Conservation (phyloP, 352 stramenopile species). For the Halophytophthora polymorphica region DNA sequence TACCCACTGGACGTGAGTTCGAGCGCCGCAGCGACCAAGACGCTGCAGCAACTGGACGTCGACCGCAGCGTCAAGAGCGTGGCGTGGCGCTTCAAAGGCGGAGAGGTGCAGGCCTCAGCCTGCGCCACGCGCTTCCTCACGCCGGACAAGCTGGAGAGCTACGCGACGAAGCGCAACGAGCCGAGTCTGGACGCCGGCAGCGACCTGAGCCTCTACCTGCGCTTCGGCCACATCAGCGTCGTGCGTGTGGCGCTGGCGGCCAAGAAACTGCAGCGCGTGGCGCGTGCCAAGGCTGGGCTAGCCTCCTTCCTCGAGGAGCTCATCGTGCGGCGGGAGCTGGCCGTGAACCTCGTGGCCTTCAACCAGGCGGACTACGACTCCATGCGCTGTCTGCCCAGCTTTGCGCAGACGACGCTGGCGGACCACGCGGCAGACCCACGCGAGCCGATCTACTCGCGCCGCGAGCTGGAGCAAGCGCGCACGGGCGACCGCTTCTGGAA, state of each 20-base stretch:
- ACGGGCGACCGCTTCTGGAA: conserved; percentile 99
- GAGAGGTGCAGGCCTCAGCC: conserved; percentile 55
- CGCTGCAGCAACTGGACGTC: conserved; percentile 55
- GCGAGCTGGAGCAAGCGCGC: conserved; percentile 89
- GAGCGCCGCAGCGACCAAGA: conserved; percentile 17
- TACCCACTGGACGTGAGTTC: conserved; percentile 44
- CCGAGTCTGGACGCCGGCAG: conserved; percentile 91
- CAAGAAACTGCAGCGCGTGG: conserved; percentile 67
- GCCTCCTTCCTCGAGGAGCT: conserved; percentile 97
- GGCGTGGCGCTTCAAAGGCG: conserved; percentile 54
- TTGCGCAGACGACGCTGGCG: conserved; percentile 91
- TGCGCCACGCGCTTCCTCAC: conserved; percentile 88
- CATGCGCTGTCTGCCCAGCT: conserved; percentile 85
- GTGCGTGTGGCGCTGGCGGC: conserved; percentile 61
- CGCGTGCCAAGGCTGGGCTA: conserved; percentile 62
- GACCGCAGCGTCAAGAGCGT: conserved; percentile 59
- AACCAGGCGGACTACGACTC: conserved; percentile 96
- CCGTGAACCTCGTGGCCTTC: conserved; percentile 97
- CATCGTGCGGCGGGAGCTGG: conserved; percentile 95
- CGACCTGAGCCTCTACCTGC: conserved; percentile 92
- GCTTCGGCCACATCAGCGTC: conserved; percentile 89
- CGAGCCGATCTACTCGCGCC: conserved; percentile 88
- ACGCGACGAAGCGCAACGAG: conserved; percentile 91
- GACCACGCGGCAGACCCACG: conserved; percentile 86
- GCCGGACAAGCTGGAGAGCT: conserved; percentile 60